Evolutionary conservation across 2,329 filamentous ascomycete species (phyloP), one percentile per base, ranked within the genome.

Genomic region (Dothidotthia symphoricarpi): DNA sequence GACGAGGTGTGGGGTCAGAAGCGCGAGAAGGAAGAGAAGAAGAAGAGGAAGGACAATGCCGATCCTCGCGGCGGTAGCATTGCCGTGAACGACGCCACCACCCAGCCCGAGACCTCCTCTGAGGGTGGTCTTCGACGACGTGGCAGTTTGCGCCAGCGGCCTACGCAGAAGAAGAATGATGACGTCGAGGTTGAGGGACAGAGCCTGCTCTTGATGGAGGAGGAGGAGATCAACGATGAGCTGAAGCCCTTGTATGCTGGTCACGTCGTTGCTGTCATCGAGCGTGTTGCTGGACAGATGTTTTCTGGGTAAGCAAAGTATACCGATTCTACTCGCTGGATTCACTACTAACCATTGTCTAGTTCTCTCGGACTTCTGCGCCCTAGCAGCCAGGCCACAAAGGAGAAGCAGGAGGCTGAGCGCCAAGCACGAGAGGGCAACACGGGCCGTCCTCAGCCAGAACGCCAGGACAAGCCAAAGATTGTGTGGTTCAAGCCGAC

Each of bases 401-500:
- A 97, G 74, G 93, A 98, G 75, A 97, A 97, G 75, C 93, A 98
- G 68, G 93, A 98, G 68, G 93, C 93, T 29, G 93, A 98, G 74
- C 83, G 93, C 48, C 85, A 87, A 52, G 89, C 90, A 55, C 84
- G 91, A 54, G 91, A 97, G 64, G 91, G 90, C 47, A 78, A 75
- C 51, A 77, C 78, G 36, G 83, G 85, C 47, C 79, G 78, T 44
- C 80, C 83, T 36, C 83, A 93, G 51, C 87, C 90, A 45, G 83
- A 85, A 50, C 87, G 90, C 36, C 89, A 94, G 65, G 93, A 98
- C 50, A 96, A 96, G 72, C 93, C 93, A 48, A 98, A 98, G 82
- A 98, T 98, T 70, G 93, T 98, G 28, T 98, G 93, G 93, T 98
- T 98, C 75, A 98, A 98, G 76, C 93, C 93, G 41, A 98, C 93